Evolutionary conservation across 768 basidiomycete species (phyloP).

Genomic region (Podaxis sp.): DNA sequence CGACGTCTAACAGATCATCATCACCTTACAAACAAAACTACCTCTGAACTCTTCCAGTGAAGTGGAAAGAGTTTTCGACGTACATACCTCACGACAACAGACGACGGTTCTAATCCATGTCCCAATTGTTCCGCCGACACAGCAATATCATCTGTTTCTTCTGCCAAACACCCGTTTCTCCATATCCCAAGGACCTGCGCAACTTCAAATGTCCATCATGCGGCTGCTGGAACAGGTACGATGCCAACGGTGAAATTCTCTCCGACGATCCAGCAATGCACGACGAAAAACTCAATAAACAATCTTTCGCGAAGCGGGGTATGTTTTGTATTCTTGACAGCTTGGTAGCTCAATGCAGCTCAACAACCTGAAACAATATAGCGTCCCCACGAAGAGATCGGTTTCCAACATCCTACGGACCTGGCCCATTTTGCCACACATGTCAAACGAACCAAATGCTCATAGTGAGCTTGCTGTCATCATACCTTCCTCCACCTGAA

Average conservation of each 20-base stretch:
- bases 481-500: slow-evolving; percentile 79
- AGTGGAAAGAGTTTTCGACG: background rate
- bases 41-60: background rate
- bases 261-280: slow-evolving; percentile 91
- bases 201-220: slow-evolving; percentile 70
- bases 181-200: slow-evolving; percentile 45
- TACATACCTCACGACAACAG: background rate
- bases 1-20: background rate
- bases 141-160: slow-evolving; percentile 65
- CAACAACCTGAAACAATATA: slow-evolving; percentile 25
- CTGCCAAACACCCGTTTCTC: slow-evolving; percentile 49
- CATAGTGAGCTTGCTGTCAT: slow-evolving; percentile 81
- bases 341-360: background rate
- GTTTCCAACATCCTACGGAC: slow-evolving; percentile 60
- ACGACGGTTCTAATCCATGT: slow-evolving; percentile 25
- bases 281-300: slow-evolving; percentile 67
- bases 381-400: slow-evolving; percentile 71
- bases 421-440: slow-evolving; percentile 76
- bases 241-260: slow-evolving; percentile 70
- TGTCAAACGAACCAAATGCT: slow-evolving; percentile 95
- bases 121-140: slow-evolving; percentile 52
- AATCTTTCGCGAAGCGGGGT: slow-evolving; percentile 76
- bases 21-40: background rate
- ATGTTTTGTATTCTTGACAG: slow-evolving; percentile 17
- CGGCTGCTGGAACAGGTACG: slow-evolving; percentile 73